Evolutionary conservation across 176 grass and related monocot species (phyloP).

Genomic region (Musa troglodytarum): DNA sequence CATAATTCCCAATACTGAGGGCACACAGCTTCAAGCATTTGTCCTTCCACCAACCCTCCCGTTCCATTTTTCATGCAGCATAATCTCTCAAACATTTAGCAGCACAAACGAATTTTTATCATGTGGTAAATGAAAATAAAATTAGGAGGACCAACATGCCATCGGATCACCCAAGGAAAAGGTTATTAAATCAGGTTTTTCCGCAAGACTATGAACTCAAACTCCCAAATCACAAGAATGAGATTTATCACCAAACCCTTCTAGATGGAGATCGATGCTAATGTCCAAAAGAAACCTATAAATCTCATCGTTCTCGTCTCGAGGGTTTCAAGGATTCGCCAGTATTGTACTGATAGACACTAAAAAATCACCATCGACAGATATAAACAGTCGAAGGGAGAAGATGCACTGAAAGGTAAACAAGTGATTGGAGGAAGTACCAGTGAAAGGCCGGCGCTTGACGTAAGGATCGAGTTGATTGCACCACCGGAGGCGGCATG

Average conservation of each 20-base stretch:
- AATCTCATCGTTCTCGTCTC: background rate
- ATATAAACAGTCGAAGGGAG: background rate
- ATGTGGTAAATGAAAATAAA: too few relatives aligned
- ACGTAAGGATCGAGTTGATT: slow-evolving; percentile 96
- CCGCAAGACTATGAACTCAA: background rate
- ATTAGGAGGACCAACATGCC: too few relatives aligned
- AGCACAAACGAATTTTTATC: background rate
- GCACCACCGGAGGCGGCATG: slow-evolving; percentile 95
- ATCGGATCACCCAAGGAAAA: background rate
- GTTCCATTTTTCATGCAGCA: too few relatives aligned
- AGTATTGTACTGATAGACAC: too few relatives aligned
- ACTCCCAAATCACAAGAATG: background rate
- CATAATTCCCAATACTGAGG: too few relatives aligned
- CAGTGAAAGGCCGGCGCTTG: slow-evolving; percentile 91
- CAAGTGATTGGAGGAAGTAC: slow-evolving; percentile 25
- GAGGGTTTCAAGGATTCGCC: too few relatives aligned
- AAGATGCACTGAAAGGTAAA: too few relatives aligned
- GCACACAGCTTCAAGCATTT: too few relatives aligned
- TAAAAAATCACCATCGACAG: background rate
- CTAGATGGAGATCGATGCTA: background rate
- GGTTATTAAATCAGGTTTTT: background rate
- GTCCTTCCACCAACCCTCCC: too few relatives aligned
- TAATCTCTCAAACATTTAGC: background rate
- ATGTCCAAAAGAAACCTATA: background rate
- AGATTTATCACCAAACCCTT: background rate